Base-by-base conservation (phyloP, 768 basidiomycete genomes). In the Lentinula lateritia region DNA sequence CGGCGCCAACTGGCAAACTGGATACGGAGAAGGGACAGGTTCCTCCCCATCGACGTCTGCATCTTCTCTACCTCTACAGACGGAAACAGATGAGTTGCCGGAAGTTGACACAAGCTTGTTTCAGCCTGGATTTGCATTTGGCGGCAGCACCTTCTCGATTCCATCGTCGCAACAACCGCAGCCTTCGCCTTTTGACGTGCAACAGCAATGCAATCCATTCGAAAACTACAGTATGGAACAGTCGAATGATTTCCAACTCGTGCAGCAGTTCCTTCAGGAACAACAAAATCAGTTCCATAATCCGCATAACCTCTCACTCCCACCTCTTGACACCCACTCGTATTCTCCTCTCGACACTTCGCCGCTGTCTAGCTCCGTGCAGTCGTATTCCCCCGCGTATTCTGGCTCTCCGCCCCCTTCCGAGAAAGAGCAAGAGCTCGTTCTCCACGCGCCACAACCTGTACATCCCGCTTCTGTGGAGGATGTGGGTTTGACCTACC, bases 91-190 rank as follows among this genome's bases (percentile, higher is more conserved):
- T 0, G 83, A 84, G 6, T 76, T 84, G 1, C 84, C 84, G 0
- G 83, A 81, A 20, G 74, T 76, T 9, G 72, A 82, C 61, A 75
- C 78, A 0, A 77, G 75, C 41, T 69, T 85, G 41, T 85, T 83
- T 68, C 77, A 85, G 15, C 68, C 72, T 1, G 84, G 77, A 66
- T 64, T 77, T 34, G 64, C 70, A 52, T 65, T 61, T 20, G 62
- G 61, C 16, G 16, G 65, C 43, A 65, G 65, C 61, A 74, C 72
- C 69, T 71, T 70, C 61, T 64, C 65, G 10, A 34, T 36, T 9
- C 58, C 3, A 39, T 20, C 32, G 3, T n/a, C 53, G 34, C 50
- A 62, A 8, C 28, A 8, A 39, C 38, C 23, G 20, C 52, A 20
- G 8, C 69, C 45, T 69, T 71, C 66, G 57, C 63, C 41, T 36